Conservation (phyloP, 768 basidiomycete genomes). For the Russula abietina region DNA sequence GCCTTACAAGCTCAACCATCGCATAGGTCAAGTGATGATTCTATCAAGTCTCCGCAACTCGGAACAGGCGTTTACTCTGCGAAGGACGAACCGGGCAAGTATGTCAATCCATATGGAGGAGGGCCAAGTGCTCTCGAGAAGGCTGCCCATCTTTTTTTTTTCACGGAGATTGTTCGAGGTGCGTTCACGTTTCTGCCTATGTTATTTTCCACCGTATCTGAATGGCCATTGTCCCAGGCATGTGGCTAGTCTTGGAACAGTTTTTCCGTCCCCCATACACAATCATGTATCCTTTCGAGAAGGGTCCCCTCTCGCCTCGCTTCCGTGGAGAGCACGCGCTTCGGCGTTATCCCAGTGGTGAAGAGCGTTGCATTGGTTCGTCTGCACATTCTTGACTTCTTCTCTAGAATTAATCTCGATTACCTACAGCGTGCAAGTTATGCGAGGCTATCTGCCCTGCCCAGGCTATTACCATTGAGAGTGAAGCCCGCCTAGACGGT, state of each 20-base stretch:
- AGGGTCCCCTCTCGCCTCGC: slow-evolving; percentile 93
- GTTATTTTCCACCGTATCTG: slow-evolving; percentile 23
- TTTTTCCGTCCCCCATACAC: slow-evolving; percentile 96
- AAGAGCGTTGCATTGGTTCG: slow-evolving; percentile 97
- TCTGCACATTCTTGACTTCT: slow-evolving; percentile 17
- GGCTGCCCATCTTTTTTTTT: slow-evolving; percentile 94
- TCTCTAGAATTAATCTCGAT: background rate
- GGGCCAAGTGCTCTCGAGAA: slow-evolving; percentile 94
- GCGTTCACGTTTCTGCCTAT: slow-evolving; percentile 28
- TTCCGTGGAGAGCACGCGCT: slow-evolving; percentile 99
- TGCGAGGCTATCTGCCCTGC: slow-evolving; percentile 99
- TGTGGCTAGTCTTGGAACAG: slow-evolving; percentile 94
- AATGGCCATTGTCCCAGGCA: slow-evolving; percentile 49
- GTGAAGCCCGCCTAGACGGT: slow-evolving; percentile 91
- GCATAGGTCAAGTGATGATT: slow-evolving; percentile 21
- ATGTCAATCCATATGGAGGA: slow-evolving; percentile 61
- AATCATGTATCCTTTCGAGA: slow-evolving; percentile 98
- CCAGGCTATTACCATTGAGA: slow-evolving; percentile 98
- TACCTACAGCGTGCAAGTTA: slow-evolving; percentile 83
- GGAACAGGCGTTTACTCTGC: slow-evolving; percentile 35
- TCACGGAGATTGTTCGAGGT: slow-evolving; percentile 97
- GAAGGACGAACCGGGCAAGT: slow-evolving; percentile 42
- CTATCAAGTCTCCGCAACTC: slow-evolving; percentile 32
- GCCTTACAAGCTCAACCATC: slow-evolving; percentile 25
- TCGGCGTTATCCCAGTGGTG: slow-evolving; percentile 92